These are phyloP conservation scores for Piper betle DNA, from an alignment of 164 flowering plant genomes.

Conservation along the genomic window DNA sequence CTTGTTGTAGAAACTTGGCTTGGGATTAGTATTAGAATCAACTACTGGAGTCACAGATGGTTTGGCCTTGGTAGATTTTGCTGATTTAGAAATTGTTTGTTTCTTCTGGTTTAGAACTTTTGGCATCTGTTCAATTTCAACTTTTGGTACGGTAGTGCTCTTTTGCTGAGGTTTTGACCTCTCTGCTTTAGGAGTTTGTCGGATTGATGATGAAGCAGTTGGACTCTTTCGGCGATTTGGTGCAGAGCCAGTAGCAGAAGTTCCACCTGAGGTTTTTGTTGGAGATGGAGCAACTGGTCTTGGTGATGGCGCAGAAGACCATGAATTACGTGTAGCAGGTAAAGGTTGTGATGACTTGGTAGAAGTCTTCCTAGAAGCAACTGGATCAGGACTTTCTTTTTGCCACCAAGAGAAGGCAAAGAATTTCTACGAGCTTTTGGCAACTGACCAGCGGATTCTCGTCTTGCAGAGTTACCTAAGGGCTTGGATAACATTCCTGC, in stretches of 20 bases:
- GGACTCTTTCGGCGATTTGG: conserved; percentile 38
- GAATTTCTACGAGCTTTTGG: conserved; percentile 23
- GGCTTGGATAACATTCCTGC: conserved; percentile 31
- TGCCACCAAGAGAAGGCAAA: conserved; percentile 27
- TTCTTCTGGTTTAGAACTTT: conserved; percentile 26
- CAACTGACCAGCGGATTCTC: conserved; percentile 18
- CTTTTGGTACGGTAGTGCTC: conserved; percentile 17
- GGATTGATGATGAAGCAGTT: conserved; percentile 26
- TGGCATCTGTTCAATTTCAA: conserved; percentile 18
- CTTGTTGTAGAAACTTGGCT: conserved; percentile 46
- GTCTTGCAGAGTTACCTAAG: conserved; percentile 18
- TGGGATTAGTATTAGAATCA: conserved; percentile 24
- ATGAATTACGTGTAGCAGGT: conserved; percentile 63
- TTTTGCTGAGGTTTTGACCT: conserved; percentile 23
- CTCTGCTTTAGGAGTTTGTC: conserved; percentile 31
- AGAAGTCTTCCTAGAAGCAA: conserved; percentile 28
- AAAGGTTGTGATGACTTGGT: conserved; percentile 29
- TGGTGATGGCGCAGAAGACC: conserved; percentile 57
- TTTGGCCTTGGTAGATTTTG: conserved; percentile 31
- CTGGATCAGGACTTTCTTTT: conserved; percentile 37
- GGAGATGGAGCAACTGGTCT: conserved; percentile 31
- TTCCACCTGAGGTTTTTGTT: conserved; percentile 23
- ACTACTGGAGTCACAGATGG: conserved; percentile 21
- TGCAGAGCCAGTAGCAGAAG: conserved; percentile 26
- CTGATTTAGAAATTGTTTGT: conserved; percentile 19